Conservation (phyloP, 176 grass and related monocot species). For the Triticum turgidum region DNA sequence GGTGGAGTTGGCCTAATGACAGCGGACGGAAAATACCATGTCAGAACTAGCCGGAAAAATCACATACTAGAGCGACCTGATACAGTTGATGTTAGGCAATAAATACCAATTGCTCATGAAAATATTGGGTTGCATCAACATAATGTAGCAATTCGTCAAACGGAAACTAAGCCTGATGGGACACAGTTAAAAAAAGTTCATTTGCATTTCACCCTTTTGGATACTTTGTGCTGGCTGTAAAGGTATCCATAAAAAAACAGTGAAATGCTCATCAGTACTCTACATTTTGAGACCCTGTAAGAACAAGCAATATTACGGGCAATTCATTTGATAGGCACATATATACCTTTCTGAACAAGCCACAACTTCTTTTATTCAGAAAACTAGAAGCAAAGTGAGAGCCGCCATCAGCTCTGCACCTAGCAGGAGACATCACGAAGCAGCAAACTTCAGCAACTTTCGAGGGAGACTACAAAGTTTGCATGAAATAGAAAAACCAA, state of each 20-base stretch:
- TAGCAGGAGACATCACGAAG: background rate
- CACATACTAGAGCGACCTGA: background rate
- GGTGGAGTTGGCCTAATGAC: no score
- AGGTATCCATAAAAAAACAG: no score
- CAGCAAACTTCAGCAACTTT: background rate
- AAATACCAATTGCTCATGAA: background rate
- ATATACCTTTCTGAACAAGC: background rate
- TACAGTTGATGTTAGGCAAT: background rate
- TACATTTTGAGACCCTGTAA: background rate
- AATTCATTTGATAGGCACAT: background rate
- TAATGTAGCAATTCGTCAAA: background rate
- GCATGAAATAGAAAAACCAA: background rate
- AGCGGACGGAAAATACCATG: no score
- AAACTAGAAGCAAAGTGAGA: background rate
- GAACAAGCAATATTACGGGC: background rate
- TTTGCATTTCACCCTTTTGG: background rate
- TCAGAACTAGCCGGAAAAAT: background rate
- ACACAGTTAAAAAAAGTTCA: background rate
- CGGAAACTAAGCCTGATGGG: background rate
- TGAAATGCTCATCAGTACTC: background rate
- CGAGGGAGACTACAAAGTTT: background rate
- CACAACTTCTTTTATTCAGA: background rate
- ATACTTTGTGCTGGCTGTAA: background rate
- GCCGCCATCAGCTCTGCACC: background rate
- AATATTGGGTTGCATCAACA: background rate